Percentiles rank a stretch among this genome's conserved stretches.
phyloP scores from a whole-genome alignment of 805 yeast species.

The Wickerhamiella alocasiicola region DNA sequence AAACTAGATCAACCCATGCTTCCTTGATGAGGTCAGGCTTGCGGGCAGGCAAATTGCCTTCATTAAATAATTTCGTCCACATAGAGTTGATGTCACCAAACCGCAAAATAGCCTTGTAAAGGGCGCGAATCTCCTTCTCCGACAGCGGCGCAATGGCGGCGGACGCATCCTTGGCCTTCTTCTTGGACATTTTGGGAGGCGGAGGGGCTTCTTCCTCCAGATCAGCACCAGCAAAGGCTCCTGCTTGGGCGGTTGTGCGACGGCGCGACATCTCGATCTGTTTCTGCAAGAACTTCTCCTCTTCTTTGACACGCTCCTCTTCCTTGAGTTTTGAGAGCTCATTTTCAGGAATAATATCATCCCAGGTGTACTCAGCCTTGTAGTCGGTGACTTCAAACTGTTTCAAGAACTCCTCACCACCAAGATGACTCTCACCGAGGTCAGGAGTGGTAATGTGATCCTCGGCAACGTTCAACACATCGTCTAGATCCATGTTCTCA shows the following conservation, averaged over 20 bases:
- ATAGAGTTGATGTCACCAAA: slow-evolving; percentile 61
- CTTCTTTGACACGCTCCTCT: slow-evolving; percentile 75
- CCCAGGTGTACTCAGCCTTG: slow-evolving; percentile 98
- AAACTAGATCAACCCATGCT: slow-evolving; percentile 61
- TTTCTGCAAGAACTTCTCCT: slow-evolving; percentile 75
- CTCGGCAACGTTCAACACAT: slow-evolving; percentile 91
- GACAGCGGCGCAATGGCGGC: slow-evolving; percentile 46
- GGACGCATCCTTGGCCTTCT: slow-evolving; percentile 24
- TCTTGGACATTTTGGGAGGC: slow-evolving; percentile 15
- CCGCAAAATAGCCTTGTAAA: slow-evolving; percentile 70
- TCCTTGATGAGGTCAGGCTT: slow-evolving; percentile 66
- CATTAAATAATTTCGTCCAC: slow-evolving; percentile 79
- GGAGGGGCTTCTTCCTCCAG: slow-evolving; percentile 34
- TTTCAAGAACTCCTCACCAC: slow-evolving; percentile 93
- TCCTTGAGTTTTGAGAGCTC: slow-evolving; percentile 81
- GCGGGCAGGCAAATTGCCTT: slow-evolving; percentile 77
- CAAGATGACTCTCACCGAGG: slow-evolving; percentile 90
- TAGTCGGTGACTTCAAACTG: slow-evolving; percentile 98
- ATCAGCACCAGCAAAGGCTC: slow-evolving; percentile 61
- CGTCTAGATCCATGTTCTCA: slow-evolving; percentile 90
- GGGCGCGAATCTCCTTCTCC: slow-evolving; percentile 75
- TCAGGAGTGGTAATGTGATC: slow-evolving; percentile 96
- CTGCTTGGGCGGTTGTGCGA: slow-evolving; percentile 61
- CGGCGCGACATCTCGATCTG: slow-evolving; percentile 81
- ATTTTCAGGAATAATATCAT: slow-evolving; percentile 93